phyloP scores from a whole-genome alignment of 495 filamentous ascomycete species.

The Aspergillus panamensis region DNA sequence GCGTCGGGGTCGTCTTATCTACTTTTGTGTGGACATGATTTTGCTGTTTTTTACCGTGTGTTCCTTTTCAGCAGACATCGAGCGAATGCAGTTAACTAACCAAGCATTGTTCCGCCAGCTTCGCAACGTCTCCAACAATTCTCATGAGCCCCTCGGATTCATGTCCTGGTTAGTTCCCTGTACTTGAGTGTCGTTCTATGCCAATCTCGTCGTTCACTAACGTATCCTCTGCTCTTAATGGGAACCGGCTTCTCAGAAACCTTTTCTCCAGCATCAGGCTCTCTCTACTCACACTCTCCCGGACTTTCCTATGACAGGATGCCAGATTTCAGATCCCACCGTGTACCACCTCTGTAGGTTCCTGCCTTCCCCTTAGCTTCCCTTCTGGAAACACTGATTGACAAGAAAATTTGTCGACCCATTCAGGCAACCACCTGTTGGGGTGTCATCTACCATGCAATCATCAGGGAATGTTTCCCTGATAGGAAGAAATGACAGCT shows the following conservation, averaged over 20 bases:
- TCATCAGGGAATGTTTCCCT: constrained; percentile 26
- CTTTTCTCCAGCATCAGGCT: constrained; percentile 38
- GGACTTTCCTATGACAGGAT: constrained; percentile 41
- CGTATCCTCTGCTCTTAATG: constrained; percentile 19
- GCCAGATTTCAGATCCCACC: constrained; percentile 37
- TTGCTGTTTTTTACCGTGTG: constrained; percentile 23
- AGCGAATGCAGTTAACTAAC: constrained; percentile 28
- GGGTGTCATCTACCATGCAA: constrained; percentile 36
- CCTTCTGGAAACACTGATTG: constrained; percentile 6
- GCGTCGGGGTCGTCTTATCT: constrained; percentile 7
- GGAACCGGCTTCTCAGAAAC: constrained; percentile 31
- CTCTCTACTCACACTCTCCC: constrained; percentile 40
- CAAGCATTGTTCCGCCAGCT: constrained; percentile 30
- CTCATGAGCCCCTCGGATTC: constrained; percentile 48
- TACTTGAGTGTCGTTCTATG: constrained; percentile 9
- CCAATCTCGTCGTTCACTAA: constrained; percentile 17
- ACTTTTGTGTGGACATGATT: constrained; percentile 11
- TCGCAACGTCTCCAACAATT: constrained; percentile 38
- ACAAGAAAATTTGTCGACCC: constrained; percentile 16
- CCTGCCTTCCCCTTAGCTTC: background rate
- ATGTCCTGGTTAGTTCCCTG: constrained; percentile 39
- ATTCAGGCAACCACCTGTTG: constrained; percentile 38
- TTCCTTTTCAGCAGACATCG: constrained; percentile 7
- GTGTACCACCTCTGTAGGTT: constrained; percentile 45
- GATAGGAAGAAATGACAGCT: constrained; percentile 37